Base-by-base conservation (phyloP, 169 alveolate species). In the Plasmodium fragile region DNA sequence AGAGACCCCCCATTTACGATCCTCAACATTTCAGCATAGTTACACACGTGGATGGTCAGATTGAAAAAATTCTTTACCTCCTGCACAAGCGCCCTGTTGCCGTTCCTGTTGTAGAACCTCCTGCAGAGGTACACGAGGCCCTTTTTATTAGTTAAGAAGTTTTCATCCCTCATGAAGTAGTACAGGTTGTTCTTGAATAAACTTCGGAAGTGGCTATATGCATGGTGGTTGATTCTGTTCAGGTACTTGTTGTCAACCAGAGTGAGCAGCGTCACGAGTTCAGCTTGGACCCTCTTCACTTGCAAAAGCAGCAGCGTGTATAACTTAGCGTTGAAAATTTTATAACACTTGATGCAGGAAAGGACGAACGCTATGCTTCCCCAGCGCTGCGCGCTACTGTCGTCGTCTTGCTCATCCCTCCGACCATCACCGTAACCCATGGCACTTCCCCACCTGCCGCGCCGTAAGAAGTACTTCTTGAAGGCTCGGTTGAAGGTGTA, bases 111-210 rank as follows among this genome's bases (percentile, higher is more conserved):
- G 59, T 49, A 18, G 34, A 43, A 45, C 1, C 30, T 8, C 13
- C 39, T 79, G 59, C 43, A 79, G 36, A 43, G n/a, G 10, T 10
- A 0, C 3, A 79, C n/a, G 7, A 75, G 18, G 25, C 43, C 82
- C 30, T 49, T 22, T 18, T 22, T 79, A 13, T 53, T 53, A 4
- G 8, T 53, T 3, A 53, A 7, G 28, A 53, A 53, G 28, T 53
- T 53, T 1, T 7, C 71, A 32, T 79, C 72, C 59, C 85, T 45
- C 85, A 79, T n/a, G 59, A 79, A 79, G 55, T 34, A 18, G 25
- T 79, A 79, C 34, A 79, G n/a, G n/a, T 79, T 79, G 4, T 49
- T 2, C 45, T 49, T 79, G 45, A 45, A 79, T 4, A 79, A 16
- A 8, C 25, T 41, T 11, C 32, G 7, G 30, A 43, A 16, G 55